phyloP scores from a whole-genome alignment of 169 alveolate species.

The Prorocentrum cordatum region DNA sequence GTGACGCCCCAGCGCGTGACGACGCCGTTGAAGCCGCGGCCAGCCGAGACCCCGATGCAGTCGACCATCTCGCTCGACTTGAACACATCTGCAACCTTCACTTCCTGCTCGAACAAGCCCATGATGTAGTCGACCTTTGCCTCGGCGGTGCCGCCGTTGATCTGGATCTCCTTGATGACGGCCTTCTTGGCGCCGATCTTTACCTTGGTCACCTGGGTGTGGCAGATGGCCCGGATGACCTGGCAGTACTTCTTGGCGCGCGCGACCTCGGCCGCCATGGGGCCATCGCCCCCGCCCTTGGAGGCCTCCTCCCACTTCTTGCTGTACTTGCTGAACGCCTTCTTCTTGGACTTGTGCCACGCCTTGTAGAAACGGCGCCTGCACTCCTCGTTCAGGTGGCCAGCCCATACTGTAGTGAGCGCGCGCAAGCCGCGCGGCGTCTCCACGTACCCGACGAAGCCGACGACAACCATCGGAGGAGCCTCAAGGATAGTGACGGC shows the following conservation, averaged over 20 bases:
- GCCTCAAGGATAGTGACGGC: conserved; percentile 97
- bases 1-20: conserved; percentile 99
- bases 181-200: conserved; percentile 95
- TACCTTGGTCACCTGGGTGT: conserved; percentile 95
- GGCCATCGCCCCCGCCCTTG: conserved; percentile 78
- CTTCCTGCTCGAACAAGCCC: conserved; percentile 92
- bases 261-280: conserved; percentile 86
- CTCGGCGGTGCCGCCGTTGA: conserved; percentile 93
- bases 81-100: conserved; percentile 93
- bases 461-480: conserved; percentile 95
- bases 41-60: conserved; percentile 97
- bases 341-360: conserved; percentile 95
- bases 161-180: conserved; percentile 97
- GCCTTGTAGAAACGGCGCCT: conserved; percentile 97
- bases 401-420: conserved; percentile 97
- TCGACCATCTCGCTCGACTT: conserved; percentile 92
- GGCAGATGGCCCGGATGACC: conserved; percentile 94
- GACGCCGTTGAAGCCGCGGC: conserved; percentile 99
- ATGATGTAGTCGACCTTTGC: conserved; percentile 88
- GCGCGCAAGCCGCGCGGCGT: conserved; percentile 99
- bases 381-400: conserved; percentile 88
- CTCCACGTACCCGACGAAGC: conserved; percentile 98
- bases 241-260: conserved; percentile 93
- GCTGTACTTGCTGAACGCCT: conserved; percentile 97
- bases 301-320: conserved; percentile 72